Percentiles rank a stretch among this genome's conserved stretches.
phyloP scores from a whole-genome alignment of 2,329 filamentous ascomycete genomes.

The Penicillium sp. region DNA sequence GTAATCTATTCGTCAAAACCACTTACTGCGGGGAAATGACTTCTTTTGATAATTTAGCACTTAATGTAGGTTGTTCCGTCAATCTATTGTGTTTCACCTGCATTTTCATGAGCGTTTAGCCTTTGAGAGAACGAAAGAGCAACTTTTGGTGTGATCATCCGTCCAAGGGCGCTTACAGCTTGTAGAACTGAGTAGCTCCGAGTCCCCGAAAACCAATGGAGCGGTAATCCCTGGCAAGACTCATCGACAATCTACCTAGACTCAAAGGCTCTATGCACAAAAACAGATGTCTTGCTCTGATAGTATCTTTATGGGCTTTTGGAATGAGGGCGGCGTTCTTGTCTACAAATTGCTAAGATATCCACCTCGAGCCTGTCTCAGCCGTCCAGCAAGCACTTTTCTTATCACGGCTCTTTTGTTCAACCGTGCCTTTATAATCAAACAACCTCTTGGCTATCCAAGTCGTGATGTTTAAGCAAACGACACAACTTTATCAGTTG shows the following conservation, averaged over 20 bases:
- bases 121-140: not conserved
- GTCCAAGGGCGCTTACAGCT: not conserved
- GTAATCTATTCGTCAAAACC: too few relatives aligned
- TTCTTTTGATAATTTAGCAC: not conserved
- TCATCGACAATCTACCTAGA: not conserved
- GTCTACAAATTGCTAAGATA: not conserved
- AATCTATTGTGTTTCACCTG: not conserved
- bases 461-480: not conserved
- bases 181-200: not conserved
- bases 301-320: not conserved
- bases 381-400: not conserved
- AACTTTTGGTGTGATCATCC: not conserved
- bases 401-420: not conserved
- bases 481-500: not conserved
- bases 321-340: not conserved
- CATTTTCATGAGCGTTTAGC: not conserved
- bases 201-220: not conserved
- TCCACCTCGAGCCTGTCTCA: not conserved
- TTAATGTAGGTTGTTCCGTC: not conserved
- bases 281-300: not conserved
- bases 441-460: not conserved
- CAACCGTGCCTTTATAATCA: not conserved
- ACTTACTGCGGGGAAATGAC: too few relatives aligned
- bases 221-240: not conserved
- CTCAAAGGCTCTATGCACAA: not conserved